Percentiles rank a stretch among this genome's conserved stretches.
Conservation (phyloP, 352 stramenopile species). For the Phytopythium litorale region DNA sequence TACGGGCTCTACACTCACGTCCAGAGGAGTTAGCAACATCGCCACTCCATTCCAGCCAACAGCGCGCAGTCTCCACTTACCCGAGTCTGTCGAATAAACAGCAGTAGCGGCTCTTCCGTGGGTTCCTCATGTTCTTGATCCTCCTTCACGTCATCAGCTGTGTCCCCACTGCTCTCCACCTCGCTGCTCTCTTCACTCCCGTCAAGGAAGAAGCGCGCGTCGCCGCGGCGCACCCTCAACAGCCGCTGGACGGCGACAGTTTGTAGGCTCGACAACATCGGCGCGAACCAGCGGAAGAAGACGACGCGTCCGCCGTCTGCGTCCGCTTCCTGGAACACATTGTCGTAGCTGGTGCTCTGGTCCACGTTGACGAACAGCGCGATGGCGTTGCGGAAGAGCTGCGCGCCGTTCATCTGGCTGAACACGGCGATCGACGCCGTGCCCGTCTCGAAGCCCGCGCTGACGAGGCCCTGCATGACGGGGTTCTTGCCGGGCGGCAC, state of each 20-base stretch:
- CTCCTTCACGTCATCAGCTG: neutral
- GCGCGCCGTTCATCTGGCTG: slow-evolving; percentile 43
- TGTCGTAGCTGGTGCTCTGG: slow-evolving; percentile 29
- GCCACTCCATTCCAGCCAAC: neutral
- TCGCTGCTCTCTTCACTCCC: too few species aligned
- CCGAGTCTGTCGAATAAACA: slow-evolving; percentile 52
- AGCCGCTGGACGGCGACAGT: slow-evolving; percentile 31
- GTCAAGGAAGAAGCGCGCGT: slow-evolving; percentile 27
- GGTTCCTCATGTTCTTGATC: neutral
- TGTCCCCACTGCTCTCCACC: slow-evolving; percentile 5
- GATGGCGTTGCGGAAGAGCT: slow-evolving; percentile 51
- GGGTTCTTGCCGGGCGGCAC: slow-evolving; percentile 42
- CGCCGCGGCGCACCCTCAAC: slow-evolving; percentile 19
- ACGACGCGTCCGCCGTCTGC: slow-evolving; percentile 13
- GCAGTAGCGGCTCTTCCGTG: slow-evolving; percentile 24
- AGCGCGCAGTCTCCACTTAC: slow-evolving; percentile 5
- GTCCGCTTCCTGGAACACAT: slow-evolving; percentile 31
- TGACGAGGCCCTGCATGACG: slow-evolving; percentile 48
- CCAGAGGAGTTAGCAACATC: neutral
- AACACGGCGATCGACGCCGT: slow-evolving; percentile 14
- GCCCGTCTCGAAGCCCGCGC: slow-evolving; percentile 6
- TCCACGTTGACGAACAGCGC: slow-evolving; percentile 55
- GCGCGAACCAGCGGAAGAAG: slow-evolving; percentile 61
- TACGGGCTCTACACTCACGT: slow-evolving; percentile 27
- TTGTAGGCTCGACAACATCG: slow-evolving; percentile 21